Conservation (phyloP, 1,139 yeast genomes). For the Suhomyces bolitotheri region DNA sequence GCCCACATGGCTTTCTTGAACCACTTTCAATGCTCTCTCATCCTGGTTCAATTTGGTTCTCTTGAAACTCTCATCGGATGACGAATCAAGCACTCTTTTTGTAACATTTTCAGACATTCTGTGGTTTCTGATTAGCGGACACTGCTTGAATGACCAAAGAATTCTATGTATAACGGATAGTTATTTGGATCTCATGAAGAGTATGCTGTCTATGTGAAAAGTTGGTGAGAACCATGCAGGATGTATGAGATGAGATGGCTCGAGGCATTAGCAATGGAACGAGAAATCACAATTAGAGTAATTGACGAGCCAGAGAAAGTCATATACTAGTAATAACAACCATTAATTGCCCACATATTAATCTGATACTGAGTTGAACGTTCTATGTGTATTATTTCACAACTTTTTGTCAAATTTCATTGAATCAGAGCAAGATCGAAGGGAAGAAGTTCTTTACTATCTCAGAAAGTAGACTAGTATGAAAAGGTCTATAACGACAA, state of each 20-base stretch:
- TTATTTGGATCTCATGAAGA: conserved; percentile 2
- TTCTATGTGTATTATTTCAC: too few relatives aligned
- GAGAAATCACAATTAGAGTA: too few relatives aligned
- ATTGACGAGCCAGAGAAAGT: too few relatives aligned
- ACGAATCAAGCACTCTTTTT: conserved; percentile 14
- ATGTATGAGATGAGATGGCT: conserved; percentile 4
- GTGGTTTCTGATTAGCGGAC: not conserved
- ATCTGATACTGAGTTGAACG: too few relatives aligned
- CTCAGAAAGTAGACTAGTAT: too few relatives aligned
- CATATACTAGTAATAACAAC: too few relatives aligned
- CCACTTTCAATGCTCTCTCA: conserved; percentile 20
- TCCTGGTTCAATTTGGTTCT: conserved; percentile 13
- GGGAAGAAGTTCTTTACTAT: too few relatives aligned
- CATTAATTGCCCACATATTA: too few relatives aligned
- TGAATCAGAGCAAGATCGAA: too few relatives aligned
- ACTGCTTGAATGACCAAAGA: not conserved
- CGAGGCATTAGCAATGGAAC: too few relatives aligned
- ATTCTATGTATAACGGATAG: conserved; percentile 5
- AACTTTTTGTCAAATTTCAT: too few relatives aligned
- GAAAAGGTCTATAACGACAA: too few relatives aligned
- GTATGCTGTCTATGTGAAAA: conserved; percentile 5
- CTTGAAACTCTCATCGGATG: conserved; percentile 11
- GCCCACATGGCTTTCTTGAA: conserved; percentile 77
- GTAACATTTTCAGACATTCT: conserved; percentile 3
- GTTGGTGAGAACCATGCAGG: conserved; percentile 8